Evolutionary conservation across 257 asterid genomes (phyloP), one percentile per base, ranked within the genome.

Genomic region (Jasminum sambac): DNA sequence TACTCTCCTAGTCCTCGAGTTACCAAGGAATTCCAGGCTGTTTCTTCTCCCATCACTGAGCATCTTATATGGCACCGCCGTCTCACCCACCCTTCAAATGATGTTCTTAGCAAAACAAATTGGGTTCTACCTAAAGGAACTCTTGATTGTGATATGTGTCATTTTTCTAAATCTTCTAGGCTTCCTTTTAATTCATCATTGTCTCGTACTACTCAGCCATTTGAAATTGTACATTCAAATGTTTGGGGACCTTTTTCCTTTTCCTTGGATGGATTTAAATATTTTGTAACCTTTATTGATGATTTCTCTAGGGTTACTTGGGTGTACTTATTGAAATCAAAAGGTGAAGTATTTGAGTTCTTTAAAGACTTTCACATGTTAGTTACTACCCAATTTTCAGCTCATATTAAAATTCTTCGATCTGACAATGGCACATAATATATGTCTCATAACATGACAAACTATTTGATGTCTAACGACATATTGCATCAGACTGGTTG

Each of bases 71-170:
- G n/a, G n/a, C n/a, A n/a, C n/a, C n/a, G 64, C 21, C 64, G 64
- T 59, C 21, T 59, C 6, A 34, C 26, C 5, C 26, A 8, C 13
- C 26, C 7, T 42, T 42, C 50, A 42, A 42, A 42, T 42, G 13
- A 42, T 42, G 50, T 42, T 42, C 50, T 42, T 42, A 42, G 50
- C 50, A 42, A 42, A 42, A 42, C 13, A 7, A 42, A 42, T 42
- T 13, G 50, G 13, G 50, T 6, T 42, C 50, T 42, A 42, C 64
- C 34, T 23, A 59, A 59, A 59, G 64, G 13, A 5, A 59, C 14
- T 24, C 64, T 59, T 59, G 26, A 59, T 17, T 59, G 64, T 59
- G 64, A 59, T 16, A 59, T 59, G 6, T 59, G 64, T 59, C 64
- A n/a, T n/a, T n/a, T n/a, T n/a, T n/a, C n/a, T n/a, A n/a, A n/a